Evolutionary conservation across 2,329 filamentous ascomycete genomes (phyloP).

Genomic region (Hymenoscyphus scutula): DNA sequence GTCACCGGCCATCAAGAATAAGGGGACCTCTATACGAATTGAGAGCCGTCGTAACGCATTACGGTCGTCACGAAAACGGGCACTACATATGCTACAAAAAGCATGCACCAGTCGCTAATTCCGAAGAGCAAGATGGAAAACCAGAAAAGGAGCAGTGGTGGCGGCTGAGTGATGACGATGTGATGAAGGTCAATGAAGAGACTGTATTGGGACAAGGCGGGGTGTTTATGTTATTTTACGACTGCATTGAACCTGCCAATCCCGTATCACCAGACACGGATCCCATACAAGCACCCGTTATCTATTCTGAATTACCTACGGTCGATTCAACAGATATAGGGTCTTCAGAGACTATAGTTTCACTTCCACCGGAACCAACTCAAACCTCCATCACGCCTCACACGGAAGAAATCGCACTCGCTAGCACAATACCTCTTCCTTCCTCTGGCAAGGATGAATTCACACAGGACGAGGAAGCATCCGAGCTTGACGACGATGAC

Average conservation of each 20-base stretch:
- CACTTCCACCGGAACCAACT: neutral
- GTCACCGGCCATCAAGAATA: slow-evolving; percentile 48
- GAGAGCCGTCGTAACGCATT: slow-evolving; percentile 82
- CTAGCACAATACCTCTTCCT: slow-evolving; percentile 24
- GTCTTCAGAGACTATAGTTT: neutral
- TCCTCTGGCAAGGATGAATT: slow-evolving; percentile 23
- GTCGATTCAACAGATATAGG: neutral
- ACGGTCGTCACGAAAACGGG: slow-evolving; percentile 88
- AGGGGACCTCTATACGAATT: slow-evolving; percentile 69
- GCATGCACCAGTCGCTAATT: slow-evolving; percentile 45
- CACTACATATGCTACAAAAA: slow-evolving; percentile 92
- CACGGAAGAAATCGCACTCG: slow-evolving; percentile 16
- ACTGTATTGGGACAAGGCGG: slow-evolving; percentile 71
- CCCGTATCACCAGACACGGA: slow-evolving; percentile 6
- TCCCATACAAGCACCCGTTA: neutral
- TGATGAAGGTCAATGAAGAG: slow-evolving; percentile 70
- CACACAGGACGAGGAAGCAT: slow-evolving; percentile 21
- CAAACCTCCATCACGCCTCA: neutral
- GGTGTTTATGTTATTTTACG: slow-evolving; percentile 98
- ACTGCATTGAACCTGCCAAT: slow-evolving; percentile 57
- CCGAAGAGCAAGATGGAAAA: slow-evolving; percentile 21
- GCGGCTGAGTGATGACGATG: slow-evolving; percentile 85
- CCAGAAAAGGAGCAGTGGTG: slow-evolving; percentile 65
- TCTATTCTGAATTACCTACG: neutral
- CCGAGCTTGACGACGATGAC: slow-evolving; percentile 29